Base-by-base conservation (phyloP, 2,329 filamentous ascomycete species). In the Acrodontium crateriforme region DNA sequence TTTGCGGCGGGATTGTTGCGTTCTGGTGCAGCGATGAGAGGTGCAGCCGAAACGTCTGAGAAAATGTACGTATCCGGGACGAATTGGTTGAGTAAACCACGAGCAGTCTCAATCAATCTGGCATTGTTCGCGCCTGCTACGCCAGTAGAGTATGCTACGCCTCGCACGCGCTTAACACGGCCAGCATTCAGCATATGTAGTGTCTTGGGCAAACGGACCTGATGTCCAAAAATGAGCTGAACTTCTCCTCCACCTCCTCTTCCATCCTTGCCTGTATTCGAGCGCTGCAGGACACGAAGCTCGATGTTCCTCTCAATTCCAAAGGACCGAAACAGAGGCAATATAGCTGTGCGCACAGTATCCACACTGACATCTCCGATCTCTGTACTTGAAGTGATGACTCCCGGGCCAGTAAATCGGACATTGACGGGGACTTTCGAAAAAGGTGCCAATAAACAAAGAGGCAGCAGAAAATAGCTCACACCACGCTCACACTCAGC, bases 51-150 rank as follows among this genome's bases (percentile, higher is more conserved):
- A 8, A 75, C 65, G 43, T 78, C 74, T 8, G 71, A 74, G 54
- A 75, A 92, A 39, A 98, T 75, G 52, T 94, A 89, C 23, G 92
- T 87, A 50, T 98, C 89, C 5, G 78, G 72, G 3, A 81, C 77
- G 31, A 98, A 67, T 4, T 74, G 67, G 52, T 98, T 98, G 25
- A 98, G 64, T 8, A 98, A 68, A 25, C 83, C 83, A 42, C 87
- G 69, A 8, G 85, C 84, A 2, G 78, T 72, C 47, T 93, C 81
- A 47, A 95, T 98, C 80, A 94, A 91, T 39, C 89, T 70, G 37
- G 78, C 81, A 52, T 95, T 98, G 54, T 94, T 94, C 27, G 78
- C 84, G 0, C 81, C 87, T 8, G 81, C 80, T 1, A 95, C 85
- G 25, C 91, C 89, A 1, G 82, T 84, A 30, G 80, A 79, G 56